These are phyloP conservation scores for Striga asiatica DNA, from an alignment of 257 asterid species.

Conservation along the genomic window DNA sequence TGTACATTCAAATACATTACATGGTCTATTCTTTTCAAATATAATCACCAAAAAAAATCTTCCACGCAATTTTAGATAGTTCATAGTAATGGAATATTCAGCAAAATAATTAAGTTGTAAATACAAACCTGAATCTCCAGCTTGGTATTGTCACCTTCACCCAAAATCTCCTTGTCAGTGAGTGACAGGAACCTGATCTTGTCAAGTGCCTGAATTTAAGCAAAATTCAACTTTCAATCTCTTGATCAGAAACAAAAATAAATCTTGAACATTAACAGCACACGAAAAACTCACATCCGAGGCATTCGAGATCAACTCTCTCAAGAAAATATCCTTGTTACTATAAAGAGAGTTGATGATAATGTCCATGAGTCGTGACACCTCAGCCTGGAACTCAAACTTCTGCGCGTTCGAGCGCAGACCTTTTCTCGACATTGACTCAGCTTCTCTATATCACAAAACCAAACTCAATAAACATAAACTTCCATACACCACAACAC, in stretches of 20 bases:
- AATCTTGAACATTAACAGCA: not conserved
- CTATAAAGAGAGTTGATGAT: conserved; percentile 95
- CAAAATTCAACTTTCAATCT: not conserved
- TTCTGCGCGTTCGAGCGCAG: conserved; percentile 78
- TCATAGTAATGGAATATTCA: not conserved
- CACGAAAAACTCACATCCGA: conserved; percentile 59
- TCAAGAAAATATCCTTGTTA: conserved; percentile 87
- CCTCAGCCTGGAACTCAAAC: conserved; percentile 97
- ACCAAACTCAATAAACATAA: conserved; percentile 3
- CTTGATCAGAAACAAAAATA: not conserved
- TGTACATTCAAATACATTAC: no score
- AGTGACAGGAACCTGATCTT: conserved; percentile 86
- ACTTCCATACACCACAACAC: not conserved
- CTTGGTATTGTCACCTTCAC: conserved; percentile 79
- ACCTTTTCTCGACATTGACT: conserved; percentile 63
- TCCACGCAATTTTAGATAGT: no score
- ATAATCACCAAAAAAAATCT: no score
- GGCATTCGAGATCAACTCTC: conserved; percentile 95
- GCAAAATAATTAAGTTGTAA: not conserved
- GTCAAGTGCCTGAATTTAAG: conserved; percentile 61
- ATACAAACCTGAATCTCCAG: conserved; percentile 84
- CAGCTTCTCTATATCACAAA: conserved; percentile 59
- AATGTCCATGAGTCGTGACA: conserved; percentile 93
- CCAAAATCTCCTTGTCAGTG: conserved; percentile 85
- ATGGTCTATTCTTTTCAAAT: no score